Base-by-base conservation (phyloP, 2,329 filamentous ascomycete species). In the Epichloe brachyelytri region DNA sequence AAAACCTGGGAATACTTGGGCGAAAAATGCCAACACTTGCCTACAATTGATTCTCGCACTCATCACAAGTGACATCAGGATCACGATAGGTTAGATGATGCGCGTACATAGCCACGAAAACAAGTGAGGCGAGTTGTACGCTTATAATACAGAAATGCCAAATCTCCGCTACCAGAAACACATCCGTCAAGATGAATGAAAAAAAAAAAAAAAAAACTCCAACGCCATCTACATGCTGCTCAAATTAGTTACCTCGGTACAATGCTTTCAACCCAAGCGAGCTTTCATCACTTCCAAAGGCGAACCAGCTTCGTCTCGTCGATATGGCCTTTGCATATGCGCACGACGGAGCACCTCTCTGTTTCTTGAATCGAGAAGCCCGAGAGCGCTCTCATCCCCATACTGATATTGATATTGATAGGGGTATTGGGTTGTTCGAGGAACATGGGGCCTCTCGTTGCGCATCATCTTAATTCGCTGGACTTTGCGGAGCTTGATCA, bases 381-480 rank as follows among this genome's bases (percentile, higher is more conserved):
- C 72, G 22, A 74, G 68, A 20, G 75, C 71, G 26, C 72, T 69
- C 50, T 75, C 73, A 52, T 76, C 72, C 46, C 69, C 46, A 34
- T 54, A 54, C 33, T 44, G 47, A 15, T 52, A 52, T 5, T 52
- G 50, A 14, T 50, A 50, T 17, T 48, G 51, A 30, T 53, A 47
- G 19, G 47, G 66, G 53, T 76, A 73, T 19, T 70, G 68, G 56
- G 64, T 67, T 53, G 58, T 63, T 5, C 68, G 65, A 3, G 68
- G 64, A 41, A 72, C 57, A 19, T 64, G 62, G 3, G 68, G 65
- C 43, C 68, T 62, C 56, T 72, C 70, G 50, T 65, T 66, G 54
- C 68, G 66, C 61, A 68, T 90, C 88, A 96, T 95, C 63, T 85
- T 87, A 56, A 96, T 82, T 54, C 88, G 79, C 71, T 95, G 88